These are phyloP conservation scores for Fermentozyma sake DNA, from an alignment of 1,139 yeast genomes.

Conservation along the genomic window DNA sequence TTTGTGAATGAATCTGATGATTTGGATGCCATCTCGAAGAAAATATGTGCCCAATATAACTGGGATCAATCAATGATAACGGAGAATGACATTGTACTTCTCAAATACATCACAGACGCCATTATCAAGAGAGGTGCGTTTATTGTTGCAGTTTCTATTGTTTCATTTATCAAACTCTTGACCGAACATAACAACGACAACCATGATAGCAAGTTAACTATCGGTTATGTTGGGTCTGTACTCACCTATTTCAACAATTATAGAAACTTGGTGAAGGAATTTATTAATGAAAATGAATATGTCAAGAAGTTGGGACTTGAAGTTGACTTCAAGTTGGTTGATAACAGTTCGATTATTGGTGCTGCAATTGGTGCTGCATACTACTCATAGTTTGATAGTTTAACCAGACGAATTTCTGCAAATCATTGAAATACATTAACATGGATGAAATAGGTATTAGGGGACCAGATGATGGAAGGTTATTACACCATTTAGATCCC, in stretches of 20 bases:
- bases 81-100: constrained; percentile 20
- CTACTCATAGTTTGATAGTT: constrained; percentile 6
- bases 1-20: constrained; percentile 29
- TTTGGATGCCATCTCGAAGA: constrained; percentile 14
- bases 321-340: constrained; percentile 36
- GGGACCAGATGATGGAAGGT: too few species aligned
- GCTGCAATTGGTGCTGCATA: constrained; percentile 49
- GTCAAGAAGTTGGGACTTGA: constrained; percentile 23
- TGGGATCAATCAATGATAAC: constrained; percentile 18
- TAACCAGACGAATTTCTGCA: not conserved
- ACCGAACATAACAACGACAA: constrained; percentile 22
- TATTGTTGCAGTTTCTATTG: constrained; percentile 33
- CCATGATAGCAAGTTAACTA: constrained; percentile 18
- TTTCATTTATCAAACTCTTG: constrained; percentile 34
- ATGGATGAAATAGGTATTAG: too few species aligned
- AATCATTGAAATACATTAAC: not conserved
- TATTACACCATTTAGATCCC: too few species aligned
- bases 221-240: constrained; percentile 46
- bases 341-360: constrained; percentile 43
- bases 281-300: constrained; percentile 26
- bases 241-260: constrained; percentile 33
- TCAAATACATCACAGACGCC: constrained; percentile 25
- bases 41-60: constrained; percentile 19
- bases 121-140: constrained; percentile 39
- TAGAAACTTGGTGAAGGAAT: constrained; percentile 25